Evolutionary conservation across 441 rosid species (phyloP).

Genomic region (Arabidopsis lyrata): DNA sequence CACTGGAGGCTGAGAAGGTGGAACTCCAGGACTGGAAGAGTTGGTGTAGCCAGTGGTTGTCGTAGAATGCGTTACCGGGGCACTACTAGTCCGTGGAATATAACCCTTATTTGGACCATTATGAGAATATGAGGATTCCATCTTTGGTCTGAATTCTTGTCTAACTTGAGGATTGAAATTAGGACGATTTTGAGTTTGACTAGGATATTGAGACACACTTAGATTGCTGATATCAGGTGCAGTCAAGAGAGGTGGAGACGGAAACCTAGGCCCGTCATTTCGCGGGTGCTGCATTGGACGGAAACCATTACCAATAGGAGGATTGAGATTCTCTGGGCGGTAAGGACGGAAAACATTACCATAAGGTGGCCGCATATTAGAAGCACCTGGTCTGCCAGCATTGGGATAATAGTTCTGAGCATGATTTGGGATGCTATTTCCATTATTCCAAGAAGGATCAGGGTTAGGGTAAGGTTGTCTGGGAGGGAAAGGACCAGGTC

Average conservation of each 20-base stretch:
- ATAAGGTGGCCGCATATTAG: conserved; percentile 52
- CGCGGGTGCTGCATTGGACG: conserved; percentile 54
- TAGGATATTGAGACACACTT: conserved; percentile 50
- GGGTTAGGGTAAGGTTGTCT: conserved; percentile 51
- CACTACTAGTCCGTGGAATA: conserved; percentile 31
- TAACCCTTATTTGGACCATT: conserved; percentile 46
- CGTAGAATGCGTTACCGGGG: conserved; percentile 44
- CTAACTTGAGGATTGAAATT: conserved; percentile 49
- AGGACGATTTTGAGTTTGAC: conserved; percentile 51
- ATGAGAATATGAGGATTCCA: conserved; percentile 45
- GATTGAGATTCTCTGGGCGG: conserved; percentile 49
- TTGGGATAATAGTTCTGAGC: conserved; percentile 52
- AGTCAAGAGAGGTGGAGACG: conserved; percentile 47
- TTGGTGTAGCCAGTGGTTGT: conserved; percentile 42
- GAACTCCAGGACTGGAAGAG: conserved; percentile 48
- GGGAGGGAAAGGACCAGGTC: conserved; percentile 52
- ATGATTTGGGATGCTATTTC: conserved; percentile 44
- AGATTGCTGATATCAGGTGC: conserved; percentile 62
- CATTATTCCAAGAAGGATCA: conserved; percentile 49
- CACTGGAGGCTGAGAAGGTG: conserved; percentile 40
- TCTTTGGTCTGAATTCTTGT: conserved; percentile 51
- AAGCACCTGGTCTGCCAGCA: conserved; percentile 52
- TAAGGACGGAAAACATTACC: conserved; percentile 48
- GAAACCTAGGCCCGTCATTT: conserved; percentile 51
- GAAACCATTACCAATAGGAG: conserved; percentile 51